A percentile compares a stretch with the other conserved stretches of the same genome.
Evolutionary conservation across 129 eudicot genomes (phyloP).

Genomic region (Centaurea solstitialis): DNA sequence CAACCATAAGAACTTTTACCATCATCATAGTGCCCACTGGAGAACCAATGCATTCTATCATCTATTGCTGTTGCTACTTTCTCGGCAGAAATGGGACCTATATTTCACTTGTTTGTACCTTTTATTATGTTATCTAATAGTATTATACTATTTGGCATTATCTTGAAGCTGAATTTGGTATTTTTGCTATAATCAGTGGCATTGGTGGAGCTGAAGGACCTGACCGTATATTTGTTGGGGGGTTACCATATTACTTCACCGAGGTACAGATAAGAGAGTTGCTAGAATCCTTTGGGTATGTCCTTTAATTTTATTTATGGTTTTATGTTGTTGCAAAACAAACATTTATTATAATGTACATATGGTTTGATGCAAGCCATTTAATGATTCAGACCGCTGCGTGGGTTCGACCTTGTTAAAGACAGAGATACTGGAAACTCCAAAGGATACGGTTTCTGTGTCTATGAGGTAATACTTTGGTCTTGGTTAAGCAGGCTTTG

Average conservation of each 20-base stretch:
- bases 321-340: not conserved
- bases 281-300: slow-evolving; percentile 92
- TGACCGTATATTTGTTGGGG: slow-evolving; percentile 91
- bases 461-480: slow-evolving; percentile 57
- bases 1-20: too few relatives aligned
- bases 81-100: not conserved
- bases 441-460: slow-evolving; percentile 92
- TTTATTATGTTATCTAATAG: not conserved
- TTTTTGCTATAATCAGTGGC: slow-evolving; percentile 40
- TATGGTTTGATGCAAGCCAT: slow-evolving; percentile 18
- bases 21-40: too few relatives aligned
- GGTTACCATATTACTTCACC: slow-evolving; percentile 79
- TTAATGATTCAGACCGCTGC: slow-evolving; percentile 63
- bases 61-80: too few relatives aligned
- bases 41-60: too few relatives aligned
- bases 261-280: slow-evolving; percentile 82
- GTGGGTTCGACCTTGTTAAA: slow-evolving; percentile 89
- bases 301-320: slow-evolving; percentile 2
- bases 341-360: not conserved
- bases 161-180: slow-evolving; percentile 3
- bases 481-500: not conserved
- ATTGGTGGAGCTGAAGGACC: slow-evolving; percentile 84
- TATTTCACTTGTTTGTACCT: not conserved
- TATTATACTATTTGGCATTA: not conserved
- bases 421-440: slow-evolving; percentile 95